Percentiles rank a stretch among this genome's conserved stretches.
Evolutionary conservation across 495 filamentous ascomycete species (phyloP).

Genomic region (Lichina pygmaea): DNA sequence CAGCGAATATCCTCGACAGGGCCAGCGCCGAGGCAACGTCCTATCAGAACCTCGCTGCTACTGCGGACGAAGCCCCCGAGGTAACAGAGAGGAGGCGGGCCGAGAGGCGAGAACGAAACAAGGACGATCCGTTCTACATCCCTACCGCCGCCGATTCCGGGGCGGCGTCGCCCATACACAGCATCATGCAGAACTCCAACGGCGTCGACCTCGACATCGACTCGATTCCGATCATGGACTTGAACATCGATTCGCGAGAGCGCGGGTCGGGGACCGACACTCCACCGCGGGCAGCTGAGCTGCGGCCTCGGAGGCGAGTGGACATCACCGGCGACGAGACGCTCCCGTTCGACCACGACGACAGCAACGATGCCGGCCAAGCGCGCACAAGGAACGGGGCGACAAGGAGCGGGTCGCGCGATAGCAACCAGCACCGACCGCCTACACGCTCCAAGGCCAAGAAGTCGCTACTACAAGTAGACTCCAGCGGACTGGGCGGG

Average conservation of each 20-base stretch:
- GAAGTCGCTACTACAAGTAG: slow-evolving; percentile 46
- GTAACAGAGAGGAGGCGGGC: slow-evolving; percentile 32
- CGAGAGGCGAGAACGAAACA: slow-evolving; percentile 51
- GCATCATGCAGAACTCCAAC: slow-evolving; percentile 37
- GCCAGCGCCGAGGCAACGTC: slow-evolving; percentile 20
- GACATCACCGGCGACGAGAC: slow-evolving; percentile 16
- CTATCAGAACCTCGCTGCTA: slow-evolving; percentile 34
- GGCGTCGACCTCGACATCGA: slow-evolving; percentile 66
- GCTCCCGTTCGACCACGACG: slow-evolving; percentile 1
- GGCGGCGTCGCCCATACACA: slow-evolving; percentile 41
- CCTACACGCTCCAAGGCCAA: slow-evolving; percentile 9
- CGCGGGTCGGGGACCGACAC: not conserved
- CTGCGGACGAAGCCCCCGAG: slow-evolving; percentile 32
- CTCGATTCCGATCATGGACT: slow-evolving; percentile 79
- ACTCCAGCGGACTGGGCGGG: slow-evolving; percentile 48
- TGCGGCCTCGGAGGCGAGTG: slow-evolving; percentile 1
- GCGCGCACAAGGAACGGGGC: not conserved
- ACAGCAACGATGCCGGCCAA: not conserved
- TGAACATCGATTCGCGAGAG: slow-evolving; percentile 33
- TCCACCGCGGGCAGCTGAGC: not conserved
- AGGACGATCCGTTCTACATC: slow-evolving; percentile 93
- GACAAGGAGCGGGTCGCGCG: not conserved
- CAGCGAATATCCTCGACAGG: slow-evolving; percentile 21
- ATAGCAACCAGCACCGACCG: not conserved
- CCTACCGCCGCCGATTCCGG: slow-evolving; percentile 19